Evolutionary conservation across 495 filamentous ascomycete genomes (phyloP).

Genomic region (Opeltia flavorubescens): DNA sequence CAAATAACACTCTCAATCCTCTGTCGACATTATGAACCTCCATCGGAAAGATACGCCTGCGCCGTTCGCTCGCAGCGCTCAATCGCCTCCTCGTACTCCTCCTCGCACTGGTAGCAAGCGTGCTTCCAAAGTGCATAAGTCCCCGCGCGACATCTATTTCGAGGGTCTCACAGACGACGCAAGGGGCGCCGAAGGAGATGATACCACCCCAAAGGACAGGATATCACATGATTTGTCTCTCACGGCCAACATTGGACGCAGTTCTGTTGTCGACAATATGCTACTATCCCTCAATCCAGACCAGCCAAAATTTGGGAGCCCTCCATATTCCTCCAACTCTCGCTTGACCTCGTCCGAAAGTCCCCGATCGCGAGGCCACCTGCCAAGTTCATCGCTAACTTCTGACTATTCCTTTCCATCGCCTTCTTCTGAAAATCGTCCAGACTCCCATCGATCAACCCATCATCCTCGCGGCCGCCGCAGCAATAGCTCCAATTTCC

Average conservation of each 20-base stretch:
- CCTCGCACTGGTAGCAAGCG: constrained; percentile 14
- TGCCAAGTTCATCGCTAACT: constrained; percentile 53
- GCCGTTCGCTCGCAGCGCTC: constrained; percentile 3
- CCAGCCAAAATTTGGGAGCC: constrained; percentile 19
- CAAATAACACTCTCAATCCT: not conserved
- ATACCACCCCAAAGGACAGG: constrained; percentile 32
- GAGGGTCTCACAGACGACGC: constrained; percentile 30
- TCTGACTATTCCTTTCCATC: constrained; percentile 57
- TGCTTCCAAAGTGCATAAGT: constrained; percentile 18
- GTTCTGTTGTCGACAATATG: constrained; percentile 87
- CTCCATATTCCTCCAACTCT: constrained; percentile 20
- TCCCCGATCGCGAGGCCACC: constrained; percentile 42
- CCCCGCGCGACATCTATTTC: constrained; percentile 36
- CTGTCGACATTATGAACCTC: constrained; percentile 3
- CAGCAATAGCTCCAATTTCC: constrained; percentile 71
- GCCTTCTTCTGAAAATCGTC: constrained; percentile 49
- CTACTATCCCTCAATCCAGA: constrained; percentile 65
- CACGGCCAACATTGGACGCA: constrained; percentile 50
- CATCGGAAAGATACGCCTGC: constrained; percentile 11
- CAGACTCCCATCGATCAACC: constrained; percentile 44
- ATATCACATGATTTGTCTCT: constrained; percentile 86
- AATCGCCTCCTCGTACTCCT: constrained; percentile 34
- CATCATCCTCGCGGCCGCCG: constrained; percentile 47
- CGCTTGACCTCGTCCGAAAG: constrained; percentile 15
- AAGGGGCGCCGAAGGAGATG: constrained; percentile 21